phyloP scores from a whole-genome alignment of 2,329 filamentous ascomycete species.

The Sarocladiaceae sp. region DNA sequence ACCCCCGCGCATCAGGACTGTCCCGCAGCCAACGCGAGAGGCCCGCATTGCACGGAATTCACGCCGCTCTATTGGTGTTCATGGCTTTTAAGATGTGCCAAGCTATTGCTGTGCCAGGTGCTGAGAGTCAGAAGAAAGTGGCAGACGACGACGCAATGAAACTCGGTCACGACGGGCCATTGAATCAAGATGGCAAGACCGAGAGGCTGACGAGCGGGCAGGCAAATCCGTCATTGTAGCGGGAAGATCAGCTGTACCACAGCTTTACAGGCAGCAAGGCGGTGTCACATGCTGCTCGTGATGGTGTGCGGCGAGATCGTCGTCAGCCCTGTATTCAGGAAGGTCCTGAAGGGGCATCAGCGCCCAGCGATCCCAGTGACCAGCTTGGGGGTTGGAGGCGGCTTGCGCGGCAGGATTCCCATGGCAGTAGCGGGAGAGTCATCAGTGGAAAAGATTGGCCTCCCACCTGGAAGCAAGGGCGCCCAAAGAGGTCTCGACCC shows the following conservation, averaged over 20 bases:
- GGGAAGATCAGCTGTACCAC: neutral
- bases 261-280: neutral
- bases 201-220: too few relatives aligned
- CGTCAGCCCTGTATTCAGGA: neutral
- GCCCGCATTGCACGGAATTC: neutral
- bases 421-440: neutral
- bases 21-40: neutral
- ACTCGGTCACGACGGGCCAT: neutral
- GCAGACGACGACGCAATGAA: too few relatives aligned
- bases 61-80: neutral
- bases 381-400: neutral
- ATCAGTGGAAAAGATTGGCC: neutral
- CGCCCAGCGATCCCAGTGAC: neutral
- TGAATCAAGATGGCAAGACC: neutral
- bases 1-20: neutral
- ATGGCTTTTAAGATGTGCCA: neutral
- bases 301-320: neutral
- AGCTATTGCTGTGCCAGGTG: too few relatives aligned
- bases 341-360: neutral
- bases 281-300: neutral
- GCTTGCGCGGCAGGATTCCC: neutral
- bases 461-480: too few relatives aligned
- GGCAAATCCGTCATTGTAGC: too few relatives aligned
- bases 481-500: neutral
- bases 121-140: too few relatives aligned